Evolutionary conservation across 306 rosid genomes (phyloP).

Genomic region (Acmispon strigosus): DNA sequence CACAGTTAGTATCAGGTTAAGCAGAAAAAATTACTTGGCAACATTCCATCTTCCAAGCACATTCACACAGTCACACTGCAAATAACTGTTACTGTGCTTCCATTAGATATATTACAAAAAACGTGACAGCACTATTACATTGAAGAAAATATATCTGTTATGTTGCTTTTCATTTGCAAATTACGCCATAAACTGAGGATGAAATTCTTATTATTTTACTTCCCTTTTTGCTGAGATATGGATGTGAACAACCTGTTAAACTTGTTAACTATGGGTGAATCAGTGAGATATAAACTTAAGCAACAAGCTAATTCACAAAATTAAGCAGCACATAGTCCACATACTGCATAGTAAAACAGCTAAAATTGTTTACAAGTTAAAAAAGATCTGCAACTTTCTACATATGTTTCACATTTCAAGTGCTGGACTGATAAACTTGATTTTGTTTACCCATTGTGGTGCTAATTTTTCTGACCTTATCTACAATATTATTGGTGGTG

Average conservation of each 20-base stretch:
- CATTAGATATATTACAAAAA: not conserved
- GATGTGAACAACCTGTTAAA: too few relatives aligned
- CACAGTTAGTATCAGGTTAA: not conserved
- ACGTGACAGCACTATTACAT: not conserved
- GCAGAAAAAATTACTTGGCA: not conserved
- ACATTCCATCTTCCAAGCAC: not conserved
- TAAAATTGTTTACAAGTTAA: not conserved
- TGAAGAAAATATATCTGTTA: not conserved
- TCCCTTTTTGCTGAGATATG: too few relatives aligned
- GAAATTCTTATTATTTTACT: not conserved
- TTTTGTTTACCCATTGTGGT: not conserved
- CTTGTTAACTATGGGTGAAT: not conserved
- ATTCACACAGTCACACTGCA: not conserved
- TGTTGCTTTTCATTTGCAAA: not conserved
- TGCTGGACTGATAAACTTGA: not conserved
- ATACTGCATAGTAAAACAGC: not conserved
- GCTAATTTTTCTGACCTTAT: not conserved
- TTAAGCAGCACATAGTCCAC: not conserved
- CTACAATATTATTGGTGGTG: not conserved
- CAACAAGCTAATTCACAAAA: not conserved
- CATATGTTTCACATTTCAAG: not conserved
- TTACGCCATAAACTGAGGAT: not conserved
- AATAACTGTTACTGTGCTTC: not conserved
- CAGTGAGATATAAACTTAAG: not conserved
- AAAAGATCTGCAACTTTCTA: not conserved